Percentiles rank a stretch among this genome's conserved stretches.
Evolutionary conservation across 305 asterid species (phyloP).

Genomic region (Coffea humblotiana): DNA sequence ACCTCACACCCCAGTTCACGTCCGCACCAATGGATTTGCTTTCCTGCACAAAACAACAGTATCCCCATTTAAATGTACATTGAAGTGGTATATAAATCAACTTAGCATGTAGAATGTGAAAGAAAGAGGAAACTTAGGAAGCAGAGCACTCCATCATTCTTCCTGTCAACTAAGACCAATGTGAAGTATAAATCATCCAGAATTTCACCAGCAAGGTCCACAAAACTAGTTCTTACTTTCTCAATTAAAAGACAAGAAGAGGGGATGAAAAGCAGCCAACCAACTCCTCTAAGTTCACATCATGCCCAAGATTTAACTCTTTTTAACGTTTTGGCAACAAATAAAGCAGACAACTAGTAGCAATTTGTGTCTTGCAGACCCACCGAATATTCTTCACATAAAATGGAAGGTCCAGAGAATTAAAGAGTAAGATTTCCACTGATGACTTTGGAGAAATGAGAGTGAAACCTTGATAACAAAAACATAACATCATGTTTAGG

Average conservation of each 20-base stretch:
- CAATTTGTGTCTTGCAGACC: neutral
- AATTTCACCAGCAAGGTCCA: neutral
- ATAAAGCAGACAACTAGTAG: neutral
- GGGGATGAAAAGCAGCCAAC: neutral
- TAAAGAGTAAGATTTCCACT: neutral
- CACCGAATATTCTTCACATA: neutral
- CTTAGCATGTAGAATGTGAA: neutral
- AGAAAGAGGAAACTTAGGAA: neutral
- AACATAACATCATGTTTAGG: neutral
- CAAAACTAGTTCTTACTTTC: neutral
- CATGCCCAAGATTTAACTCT: neutral
- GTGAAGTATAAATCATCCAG: neutral
- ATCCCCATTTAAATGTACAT: neutral
- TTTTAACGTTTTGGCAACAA: neutral
- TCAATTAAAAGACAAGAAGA: neutral
- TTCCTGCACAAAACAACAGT: slow-evolving; percentile 57
- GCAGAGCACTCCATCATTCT: neutral
- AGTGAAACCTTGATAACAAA: neutral
- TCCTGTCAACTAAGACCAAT: neutral
- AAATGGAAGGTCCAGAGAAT: neutral
- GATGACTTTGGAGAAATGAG: neutral
- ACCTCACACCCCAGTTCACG: slow-evolving; percentile 99
- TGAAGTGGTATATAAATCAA: slow-evolving; percentile 1
- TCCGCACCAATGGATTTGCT: slow-evolving; percentile 95
- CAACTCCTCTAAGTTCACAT: neutral